phyloP scores from a whole-genome alignment of 139 green algal species.

The Closterium sp. region DNA sequence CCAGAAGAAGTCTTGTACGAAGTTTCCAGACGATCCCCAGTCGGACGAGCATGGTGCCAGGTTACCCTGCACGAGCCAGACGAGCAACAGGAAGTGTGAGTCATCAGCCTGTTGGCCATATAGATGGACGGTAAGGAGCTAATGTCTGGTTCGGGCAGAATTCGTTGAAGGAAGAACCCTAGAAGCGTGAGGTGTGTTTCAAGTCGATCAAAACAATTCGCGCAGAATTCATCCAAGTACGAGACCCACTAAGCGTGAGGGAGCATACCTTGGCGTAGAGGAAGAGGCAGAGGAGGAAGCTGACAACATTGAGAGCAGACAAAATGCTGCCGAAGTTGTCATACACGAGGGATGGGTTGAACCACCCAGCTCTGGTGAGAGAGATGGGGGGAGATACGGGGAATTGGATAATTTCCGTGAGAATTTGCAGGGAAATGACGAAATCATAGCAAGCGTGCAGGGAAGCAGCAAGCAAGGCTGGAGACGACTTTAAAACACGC shows the following conservation, averaged over 20 bases:
- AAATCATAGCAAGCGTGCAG: too few species aligned
- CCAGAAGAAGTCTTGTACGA: constrained; percentile 79
- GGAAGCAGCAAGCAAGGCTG: too few species aligned
- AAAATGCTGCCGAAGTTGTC: constrained; percentile 70
- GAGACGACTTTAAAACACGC: neutral
- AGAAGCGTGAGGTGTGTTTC: too few species aligned
- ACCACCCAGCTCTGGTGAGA: constrained; percentile 24
- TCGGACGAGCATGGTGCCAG: constrained; percentile 14
- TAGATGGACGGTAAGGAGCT: constrained; percentile 70
- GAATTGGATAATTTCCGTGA: neutral
- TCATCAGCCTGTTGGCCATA: constrained; percentile 39
- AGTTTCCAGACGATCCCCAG: constrained; percentile 56
- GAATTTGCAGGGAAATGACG: too few species aligned
- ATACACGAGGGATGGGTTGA: constrained; percentile 65
- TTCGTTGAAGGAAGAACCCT: neutral
- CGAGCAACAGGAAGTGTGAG: neutral
- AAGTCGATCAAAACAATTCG: too few species aligned
- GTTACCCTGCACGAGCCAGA: neutral
- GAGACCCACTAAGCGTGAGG: too few species aligned
- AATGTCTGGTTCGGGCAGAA: constrained; percentile 52
- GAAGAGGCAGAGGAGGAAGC: constrained; percentile 63
- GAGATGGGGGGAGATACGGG: too few species aligned
- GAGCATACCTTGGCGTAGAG: constrained; percentile 65
- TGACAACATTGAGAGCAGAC: constrained; percentile 62
- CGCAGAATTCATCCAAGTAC: too few species aligned